Conservation (phyloP, 2,329 filamentous ascomycete genomes). For the Didymella segeticola region DNA sequence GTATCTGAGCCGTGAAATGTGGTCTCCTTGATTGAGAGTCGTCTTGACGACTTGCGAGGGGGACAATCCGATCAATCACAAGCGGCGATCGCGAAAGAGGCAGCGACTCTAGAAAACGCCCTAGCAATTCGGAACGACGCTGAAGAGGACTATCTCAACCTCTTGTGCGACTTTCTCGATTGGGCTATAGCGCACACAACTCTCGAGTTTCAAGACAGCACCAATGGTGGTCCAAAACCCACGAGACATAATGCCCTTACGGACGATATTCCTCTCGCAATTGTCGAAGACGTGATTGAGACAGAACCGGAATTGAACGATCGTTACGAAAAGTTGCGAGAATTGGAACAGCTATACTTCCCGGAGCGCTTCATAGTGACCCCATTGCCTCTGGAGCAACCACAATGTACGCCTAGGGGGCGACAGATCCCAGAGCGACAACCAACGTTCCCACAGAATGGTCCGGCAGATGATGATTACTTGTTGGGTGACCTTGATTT, state of each 20-base stretch:
- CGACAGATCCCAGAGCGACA: background rate
- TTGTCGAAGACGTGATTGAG: background rate
- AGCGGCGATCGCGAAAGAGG: background rate
- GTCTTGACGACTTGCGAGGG: background rate
- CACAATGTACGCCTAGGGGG: background rate
- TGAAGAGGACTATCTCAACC: background rate
- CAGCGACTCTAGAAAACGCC: background rate
- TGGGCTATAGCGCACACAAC: background rate
- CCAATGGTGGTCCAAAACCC: background rate
- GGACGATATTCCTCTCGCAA: background rate
- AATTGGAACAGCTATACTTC: background rate
- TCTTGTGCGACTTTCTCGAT: background rate
- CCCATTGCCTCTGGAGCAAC: background rate
- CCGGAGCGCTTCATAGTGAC: background rate
- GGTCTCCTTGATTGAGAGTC: background rate
- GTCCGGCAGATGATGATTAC: background rate
- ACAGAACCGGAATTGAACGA: background rate
- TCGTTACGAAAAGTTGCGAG: background rate
- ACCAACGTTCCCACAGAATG: background rate
- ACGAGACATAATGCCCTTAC: background rate
- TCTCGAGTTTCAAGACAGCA: background rate
- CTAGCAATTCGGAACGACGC: background rate
- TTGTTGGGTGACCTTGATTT: no score
- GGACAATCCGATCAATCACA: background rate
- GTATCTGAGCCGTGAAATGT: background rate